Evolutionary conservation across 257 asterid genomes (phyloP).

Genomic region (Leonotis leonurus): DNA sequence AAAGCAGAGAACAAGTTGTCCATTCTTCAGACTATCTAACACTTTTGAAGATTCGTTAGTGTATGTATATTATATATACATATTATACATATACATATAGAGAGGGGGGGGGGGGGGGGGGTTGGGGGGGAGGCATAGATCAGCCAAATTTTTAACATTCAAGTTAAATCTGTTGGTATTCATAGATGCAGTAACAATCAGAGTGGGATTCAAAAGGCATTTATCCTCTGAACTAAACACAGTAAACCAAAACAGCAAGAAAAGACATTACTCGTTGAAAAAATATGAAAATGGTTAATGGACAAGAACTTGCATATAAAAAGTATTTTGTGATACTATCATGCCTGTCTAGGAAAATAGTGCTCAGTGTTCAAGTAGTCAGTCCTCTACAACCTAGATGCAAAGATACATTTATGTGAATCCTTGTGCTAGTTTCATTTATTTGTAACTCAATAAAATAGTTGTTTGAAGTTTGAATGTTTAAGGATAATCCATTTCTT

Average conservation of each 20-base stretch:
- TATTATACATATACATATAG: too few relatives aligned
- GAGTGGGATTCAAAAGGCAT: background rate
- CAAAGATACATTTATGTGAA: background rate
- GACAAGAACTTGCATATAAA: background rate
- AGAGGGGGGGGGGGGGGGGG: too few relatives aligned
- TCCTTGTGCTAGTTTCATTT: background rate
- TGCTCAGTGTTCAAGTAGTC: background rate
- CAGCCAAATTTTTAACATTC: background rate
- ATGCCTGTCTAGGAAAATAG: slow-evolving; percentile 2
- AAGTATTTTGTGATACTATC: background rate
- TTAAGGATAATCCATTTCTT: background rate
- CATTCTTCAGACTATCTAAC: background rate
- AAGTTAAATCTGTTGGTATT: background rate
- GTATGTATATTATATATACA: too few relatives aligned
- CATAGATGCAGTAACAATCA: background rate
- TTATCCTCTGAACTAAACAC: background rate
- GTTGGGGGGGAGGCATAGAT: background rate
- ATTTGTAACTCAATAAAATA: background rate
- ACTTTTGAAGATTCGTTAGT: background rate
- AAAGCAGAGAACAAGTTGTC: slow-evolving; percentile 7
- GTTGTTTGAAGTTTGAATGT: background rate
- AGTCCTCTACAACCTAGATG: slow-evolving; percentile 6
- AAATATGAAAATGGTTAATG: too few relatives aligned
- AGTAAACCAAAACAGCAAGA: too few relatives aligned
- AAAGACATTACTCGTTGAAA: too few relatives aligned